A percentile compares a stretch with the other conserved stretches of the same genome.
These are phyloP conservation scores for Chenopodium quinoa DNA, from an alignment of 148 eudicot species.

Conservation along the genomic window DNA sequence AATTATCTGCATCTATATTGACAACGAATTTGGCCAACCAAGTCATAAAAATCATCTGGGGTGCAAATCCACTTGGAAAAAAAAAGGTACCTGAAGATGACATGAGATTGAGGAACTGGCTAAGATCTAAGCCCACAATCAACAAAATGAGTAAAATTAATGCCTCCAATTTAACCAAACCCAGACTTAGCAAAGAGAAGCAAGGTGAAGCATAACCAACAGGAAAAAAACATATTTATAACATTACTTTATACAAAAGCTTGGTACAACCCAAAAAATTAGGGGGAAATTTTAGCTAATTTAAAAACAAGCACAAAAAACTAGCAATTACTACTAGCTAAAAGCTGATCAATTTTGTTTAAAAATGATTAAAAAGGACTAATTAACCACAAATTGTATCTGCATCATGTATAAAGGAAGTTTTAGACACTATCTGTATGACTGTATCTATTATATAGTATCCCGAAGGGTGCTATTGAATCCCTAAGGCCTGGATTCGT, in stretches of 20 bases:
- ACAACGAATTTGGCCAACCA: background rate
- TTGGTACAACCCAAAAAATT: too few relatives aligned
- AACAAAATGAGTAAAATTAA: too few relatives aligned
- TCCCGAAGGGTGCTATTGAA: constrained; percentile 39
- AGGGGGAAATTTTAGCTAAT: too few relatives aligned
- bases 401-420: background rate
- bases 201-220: too few relatives aligned
- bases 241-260: too few relatives aligned
- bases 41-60: background rate
- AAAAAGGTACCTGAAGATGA: too few relatives aligned
- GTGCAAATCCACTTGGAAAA: background rate
- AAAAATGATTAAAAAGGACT: background rate
- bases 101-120: too few relatives aligned
- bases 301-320: too few relatives aligned
- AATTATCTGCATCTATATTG: background rate
- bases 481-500: constrained; percentile 84
- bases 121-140: too few relatives aligned
- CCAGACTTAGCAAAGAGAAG: too few relatives aligned
- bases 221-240: too few relatives aligned
- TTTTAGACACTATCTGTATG: background rate
- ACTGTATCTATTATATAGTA: background rate
- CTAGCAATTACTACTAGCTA: background rate
- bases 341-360: background rate
- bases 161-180: too few relatives aligned
- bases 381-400: constrained; percentile 12